Evolutionary conservation across 768 basidiomycete genomes (phyloP).

Genomic region (Auriscalpium vulgare): DNA sequence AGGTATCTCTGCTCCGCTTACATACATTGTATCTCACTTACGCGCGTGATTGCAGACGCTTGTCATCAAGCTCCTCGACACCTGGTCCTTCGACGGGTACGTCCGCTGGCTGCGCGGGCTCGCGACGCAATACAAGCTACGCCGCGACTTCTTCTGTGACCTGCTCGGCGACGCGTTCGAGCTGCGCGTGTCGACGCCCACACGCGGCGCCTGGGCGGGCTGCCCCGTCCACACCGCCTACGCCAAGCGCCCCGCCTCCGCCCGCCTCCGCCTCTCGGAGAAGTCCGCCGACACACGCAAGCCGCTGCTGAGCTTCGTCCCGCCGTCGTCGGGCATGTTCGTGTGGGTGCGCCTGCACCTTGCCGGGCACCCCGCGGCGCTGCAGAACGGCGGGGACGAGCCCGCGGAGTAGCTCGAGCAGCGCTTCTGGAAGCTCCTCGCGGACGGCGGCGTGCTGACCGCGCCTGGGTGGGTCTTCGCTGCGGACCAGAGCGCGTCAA

Average conservation of each 20-base stretch:
- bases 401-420: slow-evolving; percentile 40
- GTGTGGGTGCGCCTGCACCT: slow-evolving; percentile 64
- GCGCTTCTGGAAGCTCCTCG: slow-evolving; percentile 53
- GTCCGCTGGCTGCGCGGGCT: slow-evolving; percentile 74
- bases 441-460: slow-evolving; percentile 54
- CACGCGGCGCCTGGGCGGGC: slow-evolving; percentile 26
- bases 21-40: background rate
- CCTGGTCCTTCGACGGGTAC: slow-evolving; percentile 68
- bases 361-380: slow-evolving; percentile 41
- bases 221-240: slow-evolving; percentile 39
- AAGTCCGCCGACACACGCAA: slow-evolving; percentile 26
- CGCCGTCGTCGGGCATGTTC: slow-evolving; percentile 83
- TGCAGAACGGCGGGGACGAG: slow-evolving; percentile 15
- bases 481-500: slow-evolving; percentile 18
- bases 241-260: slow-evolving; percentile 15
- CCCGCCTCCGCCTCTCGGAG: slow-evolving; percentile 25
- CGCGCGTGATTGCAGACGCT: slow-evolving; percentile 31
- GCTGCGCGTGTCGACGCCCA: slow-evolving; percentile 27
- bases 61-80: slow-evolving; percentile 48
- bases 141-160: slow-evolving; percentile 62
- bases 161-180: slow-evolving; percentile 56
- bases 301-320: slow-evolving; percentile 58
- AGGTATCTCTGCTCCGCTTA: slow-evolving; percentile 30
- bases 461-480: slow-evolving; percentile 53
- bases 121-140: slow-evolving; percentile 43